Evolutionary conservation across 129 eudicot genomes (phyloP).

Genomic region (Centaurea solstitialis): DNA sequence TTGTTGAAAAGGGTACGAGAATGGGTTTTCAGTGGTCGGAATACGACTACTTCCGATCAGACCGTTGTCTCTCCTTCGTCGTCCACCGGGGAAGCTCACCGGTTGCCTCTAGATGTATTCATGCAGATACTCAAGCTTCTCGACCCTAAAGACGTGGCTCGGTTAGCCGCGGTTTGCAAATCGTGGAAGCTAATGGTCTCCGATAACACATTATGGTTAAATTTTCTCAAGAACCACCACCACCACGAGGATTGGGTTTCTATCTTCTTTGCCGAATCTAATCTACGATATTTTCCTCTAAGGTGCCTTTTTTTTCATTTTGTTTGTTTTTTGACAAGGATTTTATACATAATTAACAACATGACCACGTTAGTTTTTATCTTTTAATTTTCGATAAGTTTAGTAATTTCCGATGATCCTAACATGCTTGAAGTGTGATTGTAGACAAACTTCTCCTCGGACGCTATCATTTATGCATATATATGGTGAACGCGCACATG

Average conservation of each 20-base stretch:
- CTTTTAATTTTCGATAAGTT: no score
- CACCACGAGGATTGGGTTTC: slow-evolving; percentile 44
- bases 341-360: not conserved
- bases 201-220: slow-evolving; percentile 54
- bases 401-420: not conserved
- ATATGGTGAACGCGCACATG: slow-evolving; percentile 49
- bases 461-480: slow-evolving; percentile 55
- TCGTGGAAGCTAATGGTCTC: slow-evolving; percentile 48
- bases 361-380: no score
- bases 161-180: slow-evolving; percentile 48
- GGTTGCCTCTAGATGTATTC: slow-evolving; percentile 49
- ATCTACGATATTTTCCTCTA: slow-evolving; percentile 43
- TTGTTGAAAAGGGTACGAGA: slow-evolving; percentile 36
- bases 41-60: slow-evolving; percentile 13
- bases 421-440: slow-evolving; percentile 21
- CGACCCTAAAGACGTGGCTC: slow-evolving; percentile 54
- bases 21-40: slow-evolving; percentile 20
- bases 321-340: no score
- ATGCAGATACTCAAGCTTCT: slow-evolving; percentile 39
- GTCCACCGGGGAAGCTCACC: slow-evolving; percentile 50
- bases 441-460: slow-evolving; percentile 40
- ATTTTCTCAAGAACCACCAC: slow-evolving; percentile 50
- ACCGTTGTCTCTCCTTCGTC: slow-evolving; percentile 20
- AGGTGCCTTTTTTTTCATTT: no score
- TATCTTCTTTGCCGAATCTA: slow-evolving; percentile 53